A percentile compares a stretch with the other conserved stretches of the same genome.
Conservation (phyloP, 352 stramenopile species). For the Globisporangium uncinulatum region DNA sequence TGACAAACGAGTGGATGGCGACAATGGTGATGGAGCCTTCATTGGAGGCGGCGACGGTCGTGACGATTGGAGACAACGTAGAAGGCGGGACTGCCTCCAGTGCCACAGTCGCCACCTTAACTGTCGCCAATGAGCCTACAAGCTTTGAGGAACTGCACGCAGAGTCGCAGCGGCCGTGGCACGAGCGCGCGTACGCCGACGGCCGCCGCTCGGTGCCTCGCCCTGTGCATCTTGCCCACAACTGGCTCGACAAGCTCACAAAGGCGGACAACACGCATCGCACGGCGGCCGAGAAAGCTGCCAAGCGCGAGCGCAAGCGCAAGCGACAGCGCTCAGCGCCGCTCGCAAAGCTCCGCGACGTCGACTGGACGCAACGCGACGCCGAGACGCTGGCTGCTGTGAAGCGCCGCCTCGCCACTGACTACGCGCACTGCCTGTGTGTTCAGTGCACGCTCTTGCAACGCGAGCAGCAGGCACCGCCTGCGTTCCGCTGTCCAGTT, state of each 20-base stretch:
- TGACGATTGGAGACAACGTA: neutral
- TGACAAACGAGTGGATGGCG: conserved; percentile 4
- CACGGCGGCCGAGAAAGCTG: too few species aligned
- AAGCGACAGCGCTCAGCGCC: neutral
- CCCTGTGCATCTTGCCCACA: too few species aligned
- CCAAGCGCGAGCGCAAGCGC: neutral
- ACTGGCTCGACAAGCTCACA: too few species aligned
- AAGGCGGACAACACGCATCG: too few species aligned
- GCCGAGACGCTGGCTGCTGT: neutral
- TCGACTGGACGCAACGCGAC: conserved; percentile 11
- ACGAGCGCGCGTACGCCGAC: conserved; percentile 3
- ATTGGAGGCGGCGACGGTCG: neutral
- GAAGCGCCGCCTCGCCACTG: conserved; percentile 1
- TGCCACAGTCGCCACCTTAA: neutral
- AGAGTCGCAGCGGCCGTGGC: conserved; percentile 6
- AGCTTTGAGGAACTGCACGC: conserved; percentile 8
- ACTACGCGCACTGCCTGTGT: conserved; percentile 12
- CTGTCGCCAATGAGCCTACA: neutral
- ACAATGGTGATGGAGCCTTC: too few species aligned
- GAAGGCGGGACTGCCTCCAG: too few species aligned
- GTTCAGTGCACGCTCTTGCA: conserved; percentile 8
- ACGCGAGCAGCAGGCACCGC: neutral
- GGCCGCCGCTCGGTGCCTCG: conserved; percentile 2
- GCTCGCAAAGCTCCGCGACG: conserved; percentile 1
- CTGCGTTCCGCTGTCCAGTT: conserved; percentile 10